phyloP scores from a whole-genome alignment of 1,139 yeast species.

The Yamadazyma pseudoaaseri region DNA sequence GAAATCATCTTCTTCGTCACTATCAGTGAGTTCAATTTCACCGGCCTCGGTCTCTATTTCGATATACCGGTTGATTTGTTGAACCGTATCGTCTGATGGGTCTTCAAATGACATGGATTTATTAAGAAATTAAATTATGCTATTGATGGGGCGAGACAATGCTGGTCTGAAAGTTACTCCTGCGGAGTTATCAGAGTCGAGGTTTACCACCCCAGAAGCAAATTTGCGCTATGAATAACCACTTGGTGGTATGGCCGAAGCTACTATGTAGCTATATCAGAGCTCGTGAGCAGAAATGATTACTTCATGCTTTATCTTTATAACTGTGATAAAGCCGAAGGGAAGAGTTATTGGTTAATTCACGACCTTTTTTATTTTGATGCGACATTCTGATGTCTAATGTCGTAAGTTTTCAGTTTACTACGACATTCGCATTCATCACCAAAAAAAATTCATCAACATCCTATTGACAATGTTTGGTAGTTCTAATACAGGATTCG shows the following conservation, averaged over 20 bases:
- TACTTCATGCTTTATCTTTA: too few relatives aligned
- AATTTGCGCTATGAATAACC: too few relatives aligned
- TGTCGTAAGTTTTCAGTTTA: neutral
- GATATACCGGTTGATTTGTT: neutral
- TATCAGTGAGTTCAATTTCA: slow-evolving; percentile 20
- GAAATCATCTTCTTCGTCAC: slow-evolving; percentile 47
- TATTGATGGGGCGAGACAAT: neutral
- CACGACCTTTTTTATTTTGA: too few relatives aligned
- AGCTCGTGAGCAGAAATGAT: too few relatives aligned
- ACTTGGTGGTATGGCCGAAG: too few relatives aligned
- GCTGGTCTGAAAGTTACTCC: neutral
- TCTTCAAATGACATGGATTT: neutral
- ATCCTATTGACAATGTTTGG: slow-evolving; percentile 38
- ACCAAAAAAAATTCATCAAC: slow-evolving; percentile 4
- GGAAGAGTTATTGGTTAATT: too few relatives aligned
- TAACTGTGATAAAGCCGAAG: too few relatives aligned
- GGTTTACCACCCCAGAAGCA: too few relatives aligned
- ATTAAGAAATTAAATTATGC: too few relatives aligned
- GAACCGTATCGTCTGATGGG: neutral
- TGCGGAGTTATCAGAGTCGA: too few relatives aligned
- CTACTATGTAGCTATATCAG: too few relatives aligned
- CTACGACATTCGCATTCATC: neutral
- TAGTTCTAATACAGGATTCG: slow-evolving; percentile 53
- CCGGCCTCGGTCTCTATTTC: neutral
- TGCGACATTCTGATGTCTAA: neutral